These are phyloP conservation scores for Chamaecyparis obtusa DNA, from an alignment of 75 land plant genomes.

Conservation along the genomic window DNA sequence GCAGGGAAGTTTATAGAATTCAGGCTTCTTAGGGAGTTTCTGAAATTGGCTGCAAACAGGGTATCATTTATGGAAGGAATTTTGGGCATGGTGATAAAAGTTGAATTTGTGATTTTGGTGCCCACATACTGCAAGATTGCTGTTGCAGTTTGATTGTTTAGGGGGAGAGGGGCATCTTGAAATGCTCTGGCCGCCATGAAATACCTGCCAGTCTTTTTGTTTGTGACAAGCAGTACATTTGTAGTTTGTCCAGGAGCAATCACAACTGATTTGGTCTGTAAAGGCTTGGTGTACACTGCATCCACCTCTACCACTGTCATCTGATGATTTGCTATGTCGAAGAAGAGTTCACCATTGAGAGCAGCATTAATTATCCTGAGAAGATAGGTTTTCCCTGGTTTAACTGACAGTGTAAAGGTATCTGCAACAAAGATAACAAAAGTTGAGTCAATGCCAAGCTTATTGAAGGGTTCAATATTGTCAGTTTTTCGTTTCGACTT, in stretches of 20 bases:
- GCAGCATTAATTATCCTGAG: slow-evolving; percentile 68
- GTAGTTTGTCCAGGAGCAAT: slow-evolving; percentile 75
- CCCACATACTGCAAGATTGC: slow-evolving; percentile 60
- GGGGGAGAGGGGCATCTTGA: slow-evolving; percentile 47
- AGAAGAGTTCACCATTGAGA: slow-evolving; percentile 70
- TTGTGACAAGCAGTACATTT: slow-evolving; percentile 44
- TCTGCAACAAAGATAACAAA: slow-evolving; percentile 25
- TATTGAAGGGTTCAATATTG: not conserved
- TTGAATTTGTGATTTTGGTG: slow-evolving; percentile 25
- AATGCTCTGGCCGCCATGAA: slow-evolving; percentile 66
- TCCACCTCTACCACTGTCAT: slow-evolving; percentile 73
- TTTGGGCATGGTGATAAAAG: slow-evolving; percentile 29
- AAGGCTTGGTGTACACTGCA: slow-evolving; percentile 68
- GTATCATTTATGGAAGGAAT: slow-evolving; percentile 60
- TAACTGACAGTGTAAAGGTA: slow-evolving; percentile 51
- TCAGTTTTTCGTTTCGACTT: too few species aligned
- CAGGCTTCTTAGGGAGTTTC: slow-evolving; percentile 37
- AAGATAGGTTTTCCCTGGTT: slow-evolving; percentile 54
- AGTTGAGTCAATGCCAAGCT: not conserved
- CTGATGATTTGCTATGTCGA: slow-evolving; percentile 56
- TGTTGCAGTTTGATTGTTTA: slow-evolving; percentile 59
- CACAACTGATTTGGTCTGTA: slow-evolving; percentile 42
- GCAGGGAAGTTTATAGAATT: slow-evolving; percentile 44
- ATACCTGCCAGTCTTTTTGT: slow-evolving; percentile 37
- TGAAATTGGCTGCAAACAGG: slow-evolving; percentile 26